Conservation (phyloP, 2,329 filamentous ascomycete genomes). For the Ceratocystis huliohia region DNA sequence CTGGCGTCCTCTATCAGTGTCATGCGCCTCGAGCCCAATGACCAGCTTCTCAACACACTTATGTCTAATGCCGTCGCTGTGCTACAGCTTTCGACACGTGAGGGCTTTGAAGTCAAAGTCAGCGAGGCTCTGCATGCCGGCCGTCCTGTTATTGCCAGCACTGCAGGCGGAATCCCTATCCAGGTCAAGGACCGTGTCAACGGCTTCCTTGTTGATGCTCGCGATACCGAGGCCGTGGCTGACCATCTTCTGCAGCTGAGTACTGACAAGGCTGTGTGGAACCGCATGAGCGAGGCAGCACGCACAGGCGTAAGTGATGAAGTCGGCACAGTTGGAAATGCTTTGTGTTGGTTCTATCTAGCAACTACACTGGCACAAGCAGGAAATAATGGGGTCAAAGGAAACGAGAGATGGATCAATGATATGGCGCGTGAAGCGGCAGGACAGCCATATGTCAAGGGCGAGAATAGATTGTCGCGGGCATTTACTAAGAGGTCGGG, state of each 20-base stretch:
- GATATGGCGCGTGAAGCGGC: conserved; percentile 59
- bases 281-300: conserved; percentile 53
- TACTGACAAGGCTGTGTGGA: conserved; percentile 50
- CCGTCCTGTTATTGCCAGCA: conserved; percentile 62
- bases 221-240: conserved; percentile 58
- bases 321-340: conserved; percentile 69
- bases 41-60: conserved; percentile 67
- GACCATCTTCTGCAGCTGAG: conserved; percentile 53
- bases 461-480: conserved; percentile 49
- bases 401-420: conserved; percentile 56
- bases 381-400: conserved; percentile 39
- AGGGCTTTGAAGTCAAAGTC: conserved; percentile 80
- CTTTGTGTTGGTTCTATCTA: conserved; percentile 65
- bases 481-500: conserved; percentile 29
- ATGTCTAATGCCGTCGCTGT: conserved; percentile 60
- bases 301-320: conserved; percentile 61
- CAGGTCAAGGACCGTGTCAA: conserved; percentile 61
- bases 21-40: conserved; percentile 63
- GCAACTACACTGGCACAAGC: conserved; percentile 50
- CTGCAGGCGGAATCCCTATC: conserved; percentile 66
- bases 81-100: conserved; percentile 66
- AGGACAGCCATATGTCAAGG: conserved; percentile 42
- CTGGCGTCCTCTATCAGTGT: conserved; percentile 56
- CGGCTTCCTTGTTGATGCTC: conserved; percentile 60
- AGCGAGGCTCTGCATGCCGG: conserved; percentile 73